These are phyloP conservation scores for Coemansia sp. DNA, from an alignment of 192 early-diverging fungal species.

Conservation along the genomic window DNA sequence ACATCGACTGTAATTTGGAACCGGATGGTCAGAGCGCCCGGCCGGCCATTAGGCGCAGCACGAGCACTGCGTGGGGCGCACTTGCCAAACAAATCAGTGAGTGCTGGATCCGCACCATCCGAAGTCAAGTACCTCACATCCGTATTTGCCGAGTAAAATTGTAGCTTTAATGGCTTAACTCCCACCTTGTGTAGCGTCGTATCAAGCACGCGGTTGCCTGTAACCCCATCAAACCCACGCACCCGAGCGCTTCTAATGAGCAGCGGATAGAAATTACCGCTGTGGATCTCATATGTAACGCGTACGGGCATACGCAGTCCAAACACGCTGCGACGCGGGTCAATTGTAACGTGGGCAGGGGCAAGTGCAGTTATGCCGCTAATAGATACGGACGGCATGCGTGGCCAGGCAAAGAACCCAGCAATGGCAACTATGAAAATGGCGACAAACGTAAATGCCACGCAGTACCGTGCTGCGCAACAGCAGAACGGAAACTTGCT, in stretches of 20 bases:
- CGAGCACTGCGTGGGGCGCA: slow-evolving; percentile 26
- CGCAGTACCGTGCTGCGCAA: slow-evolving; percentile 44
- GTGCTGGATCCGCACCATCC: slow-evolving; percentile 39
- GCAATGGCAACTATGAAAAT: slow-evolving; percentile 25
- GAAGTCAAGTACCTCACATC: slow-evolving; percentile 37
- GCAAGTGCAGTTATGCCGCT: slow-evolving; percentile 20
- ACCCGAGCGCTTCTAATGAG: slow-evolving; percentile 24
- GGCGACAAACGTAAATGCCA: slow-evolving; percentile 28
- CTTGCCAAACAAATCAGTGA: slow-evolving; percentile 46
- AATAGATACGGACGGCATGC: slow-evolving; percentile 43
- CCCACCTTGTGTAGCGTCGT: slow-evolving; percentile 15
- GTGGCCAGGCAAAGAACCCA: slow-evolving; percentile 49
- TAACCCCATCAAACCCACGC: slow-evolving; percentile 42
- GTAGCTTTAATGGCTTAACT: slow-evolving; percentile 20
- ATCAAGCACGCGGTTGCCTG: slow-evolving; percentile 34
- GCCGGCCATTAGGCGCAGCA: slow-evolving; percentile 7
- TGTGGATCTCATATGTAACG: slow-evolving; percentile 47
- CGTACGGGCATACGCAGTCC: slow-evolving; percentile 42
- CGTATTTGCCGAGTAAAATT: slow-evolving; percentile 28
- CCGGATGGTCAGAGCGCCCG: slow-evolving; percentile 33
- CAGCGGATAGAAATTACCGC: slow-evolving; percentile 52
- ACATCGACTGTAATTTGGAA: slow-evolving; percentile 49
- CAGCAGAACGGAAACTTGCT: slow-evolving; percentile 37
- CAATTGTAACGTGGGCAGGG: slow-evolving; percentile 29
- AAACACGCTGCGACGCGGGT: slow-evolving; percentile 19